A percentile compares a stretch with the other conserved stretches of the same genome.
Evolutionary conservation across 495 filamentous ascomycete species (phyloP).

Genomic region (Cryomyces minteri): DNA sequence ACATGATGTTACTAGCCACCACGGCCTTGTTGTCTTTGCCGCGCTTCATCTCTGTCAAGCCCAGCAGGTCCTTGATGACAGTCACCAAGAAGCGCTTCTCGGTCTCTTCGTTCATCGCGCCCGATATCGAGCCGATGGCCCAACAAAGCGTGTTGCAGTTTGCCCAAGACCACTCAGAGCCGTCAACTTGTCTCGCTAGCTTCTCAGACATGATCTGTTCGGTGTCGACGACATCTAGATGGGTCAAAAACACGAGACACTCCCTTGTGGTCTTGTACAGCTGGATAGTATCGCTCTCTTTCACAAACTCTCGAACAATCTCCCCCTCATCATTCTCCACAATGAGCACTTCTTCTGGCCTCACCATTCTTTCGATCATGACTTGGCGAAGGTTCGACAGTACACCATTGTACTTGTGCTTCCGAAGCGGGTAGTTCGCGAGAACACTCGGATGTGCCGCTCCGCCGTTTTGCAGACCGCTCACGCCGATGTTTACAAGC

Average conservation of each 20-base stretch:
- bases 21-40: conserved; percentile 99
- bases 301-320: conserved; percentile 97
- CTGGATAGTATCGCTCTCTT: conserved; percentile 97
- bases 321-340: conserved; percentile 99
- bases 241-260: conserved; percentile 92
- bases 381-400: conserved; percentile 85
- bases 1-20: conserved; percentile 99
- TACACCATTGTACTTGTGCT: conserved; percentile 92
- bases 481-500: conserved; percentile 57
- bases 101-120: conserved; percentile 98
- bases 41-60: conserved; percentile 95
- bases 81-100: conserved; percentile 97
- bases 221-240: conserved; percentile 92
- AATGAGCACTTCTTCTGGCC: conserved; percentile 95
- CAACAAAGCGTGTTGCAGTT: conserved; percentile 99
- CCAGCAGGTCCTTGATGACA: conserved; percentile 97
- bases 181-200: conserved; percentile 82
- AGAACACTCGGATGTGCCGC: conserved; percentile 70
- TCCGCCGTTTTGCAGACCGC: conserved; percentile 53
- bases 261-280: conserved; percentile 98
- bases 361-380: conserved; percentile 99
- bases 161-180: conserved; percentile 93
- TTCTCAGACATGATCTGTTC: conserved; percentile 99
- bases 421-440: conserved; percentile 75
- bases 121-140: conserved; percentile 96